Base-by-base conservation (phyloP, 345 rosid species). In the Pugionium cornutum region DNA sequence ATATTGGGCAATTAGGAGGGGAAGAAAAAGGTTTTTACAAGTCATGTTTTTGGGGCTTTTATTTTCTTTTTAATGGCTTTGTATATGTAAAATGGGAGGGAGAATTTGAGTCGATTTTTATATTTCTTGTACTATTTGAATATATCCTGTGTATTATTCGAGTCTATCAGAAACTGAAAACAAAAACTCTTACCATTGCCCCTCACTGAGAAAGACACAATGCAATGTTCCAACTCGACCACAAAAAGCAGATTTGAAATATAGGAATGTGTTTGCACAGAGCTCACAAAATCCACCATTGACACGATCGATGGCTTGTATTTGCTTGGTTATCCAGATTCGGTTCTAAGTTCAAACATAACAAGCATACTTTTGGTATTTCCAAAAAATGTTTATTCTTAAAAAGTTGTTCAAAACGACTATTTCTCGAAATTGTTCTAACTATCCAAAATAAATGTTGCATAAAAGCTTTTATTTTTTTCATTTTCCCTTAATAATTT, bases 281-380 rank as follows among this genome's bases (percentile, higher is more conserved):
- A 76, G 76, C 73, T 81, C 53, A 82, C 33, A 41, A 81, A 86
- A 65, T 94, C 96, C 75, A 88, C 97, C 91, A 86, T 89, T 3
- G 98, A 77, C 31, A 80, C 34, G 81, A 78, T 33, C 70, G 51
- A 18, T 91, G 92, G 79, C 86, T 85, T 62, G 86, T 96, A 1
- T 78, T 81, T 68, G 82, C 56, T 76, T 83, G 88, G 72, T 91
- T 84, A 40, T 85, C 85, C 37, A 29, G 63, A 8, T 18, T 18
- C 18, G 18, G 18, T 18, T 18, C 18, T 18, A 18, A 18, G 18
- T 18, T 18, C 18, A 18, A 18, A 18, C 18, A 18, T 18, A 0
- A 18, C 18, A 18, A 18, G 18, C 18, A 18, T 18, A 18, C 18
- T 18, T 18, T 18, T 18, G 18, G 18, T 18, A 18, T 18, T 18